These are phyloP conservation scores for Smittium culicis DNA, from an alignment of 371 early-diverging fungal genomes.

Conservation along the genomic window DNA sequence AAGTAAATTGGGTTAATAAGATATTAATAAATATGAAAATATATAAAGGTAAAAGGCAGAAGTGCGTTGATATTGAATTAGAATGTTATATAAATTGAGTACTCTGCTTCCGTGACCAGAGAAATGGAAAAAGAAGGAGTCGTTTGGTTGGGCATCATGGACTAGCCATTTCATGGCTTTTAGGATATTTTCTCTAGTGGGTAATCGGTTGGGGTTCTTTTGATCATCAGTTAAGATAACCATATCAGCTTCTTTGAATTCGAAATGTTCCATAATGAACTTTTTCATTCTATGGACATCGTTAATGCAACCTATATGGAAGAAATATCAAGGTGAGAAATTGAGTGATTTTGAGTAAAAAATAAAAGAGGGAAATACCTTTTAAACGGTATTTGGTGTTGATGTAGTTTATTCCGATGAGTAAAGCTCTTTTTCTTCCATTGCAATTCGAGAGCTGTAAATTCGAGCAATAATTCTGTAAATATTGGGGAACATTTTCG, in stretches of 20 bases:
- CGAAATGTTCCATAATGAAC: constrained; percentile 48
- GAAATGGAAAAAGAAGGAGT: constrained; percentile 71
- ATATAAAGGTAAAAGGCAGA: no score
- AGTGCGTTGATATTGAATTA: no score
- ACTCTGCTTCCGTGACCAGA: constrained; percentile 57
- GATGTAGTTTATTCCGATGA: constrained; percentile 87
- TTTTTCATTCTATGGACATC: constrained; percentile 73
- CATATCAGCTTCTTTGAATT: constrained; percentile 55
- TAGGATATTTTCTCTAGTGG: constrained; percentile 70
- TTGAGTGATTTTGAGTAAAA: no score
- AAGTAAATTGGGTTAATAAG: background rate
- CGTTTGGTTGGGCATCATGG: constrained; percentile 51
- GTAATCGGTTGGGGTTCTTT: constrained; percentile 47
- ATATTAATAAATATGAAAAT: no score
- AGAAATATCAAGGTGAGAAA: no score
- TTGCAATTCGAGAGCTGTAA: constrained; percentile 58
- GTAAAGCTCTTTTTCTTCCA: constrained; percentile 64
- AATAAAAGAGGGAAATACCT: constrained; percentile 5
- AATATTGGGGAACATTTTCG: constrained; percentile 17
- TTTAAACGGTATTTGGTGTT: constrained; percentile 46
- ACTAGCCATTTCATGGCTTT: constrained; percentile 84
- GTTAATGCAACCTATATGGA: constrained; percentile 60
- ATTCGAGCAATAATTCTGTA: constrained; percentile 15
- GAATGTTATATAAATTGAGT: background rate
- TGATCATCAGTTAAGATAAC: constrained; percentile 80